phyloP scores from a whole-genome alignment of 2,329 filamentous ascomycete species.

The Talaromyces marneffei region DNA sequence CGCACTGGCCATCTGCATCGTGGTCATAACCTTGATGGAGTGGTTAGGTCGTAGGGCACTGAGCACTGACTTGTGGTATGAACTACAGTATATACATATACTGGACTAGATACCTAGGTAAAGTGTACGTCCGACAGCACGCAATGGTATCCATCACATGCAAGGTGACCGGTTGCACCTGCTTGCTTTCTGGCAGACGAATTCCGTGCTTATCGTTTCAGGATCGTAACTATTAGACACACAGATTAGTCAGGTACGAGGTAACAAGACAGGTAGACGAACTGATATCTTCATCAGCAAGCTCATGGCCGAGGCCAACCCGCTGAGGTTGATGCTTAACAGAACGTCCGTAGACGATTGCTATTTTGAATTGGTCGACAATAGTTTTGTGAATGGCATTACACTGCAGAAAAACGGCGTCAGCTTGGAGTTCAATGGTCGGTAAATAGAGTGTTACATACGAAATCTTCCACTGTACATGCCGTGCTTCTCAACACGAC shows the following conservation, averaged over 20 bases:
- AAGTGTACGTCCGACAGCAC: background rate
- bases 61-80: background rate
- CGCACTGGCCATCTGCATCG: background rate
- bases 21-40: background rate
- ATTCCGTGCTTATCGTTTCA: conserved; percentile 54
- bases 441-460: conserved; percentile 46
- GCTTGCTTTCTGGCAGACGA: background rate
- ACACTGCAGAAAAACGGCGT: conserved; percentile 54
- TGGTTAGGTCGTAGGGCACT: background rate
- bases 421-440: conserved; percentile 16
- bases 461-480: conserved; percentile 94
- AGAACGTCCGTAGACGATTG: conserved; percentile 94
- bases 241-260: conserved; percentile 1
- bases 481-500: conserved; percentile 78
- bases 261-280: conserved; percentile 35
- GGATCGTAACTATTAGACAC: conserved; percentile 52
- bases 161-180: background rate
- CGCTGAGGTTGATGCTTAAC: conserved; percentile 98
- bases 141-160: conserved; percentile 6
- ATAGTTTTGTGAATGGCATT: conserved; percentile 96
- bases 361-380: conserved; percentile 88
- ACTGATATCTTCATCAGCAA: conserved; percentile 97
- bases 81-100: background rate
- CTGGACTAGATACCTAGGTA: background rate
- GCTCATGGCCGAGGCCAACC: conserved; percentile 82